Base-by-base conservation (phyloP, 768 basidiomycete genomes). In the Nidula microcarpa region DNA sequence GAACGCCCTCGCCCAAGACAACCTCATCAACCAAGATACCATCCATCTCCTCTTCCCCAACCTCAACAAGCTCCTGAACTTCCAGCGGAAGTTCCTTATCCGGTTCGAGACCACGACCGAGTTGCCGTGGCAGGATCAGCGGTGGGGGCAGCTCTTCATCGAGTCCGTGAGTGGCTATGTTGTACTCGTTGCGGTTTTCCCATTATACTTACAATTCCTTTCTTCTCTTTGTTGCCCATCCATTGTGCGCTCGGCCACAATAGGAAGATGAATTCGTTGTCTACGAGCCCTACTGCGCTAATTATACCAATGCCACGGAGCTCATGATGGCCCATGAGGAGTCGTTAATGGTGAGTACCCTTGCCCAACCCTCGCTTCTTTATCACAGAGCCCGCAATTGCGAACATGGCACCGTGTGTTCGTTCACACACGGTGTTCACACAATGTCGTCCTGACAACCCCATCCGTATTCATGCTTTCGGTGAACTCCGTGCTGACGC, bases 211-310 rank as follows among this genome's bases (percentile, higher is more conserved):
- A 46, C 44, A n/a, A 60, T 67, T 55, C 59, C 53, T 65, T 62
- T 59, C 56, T 56, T 56, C 52, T 52, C 53, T 60, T 57, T 56
- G 50, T 18, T 52, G 46, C 52, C 52, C 50, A 51, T 57, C 47
- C 16, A 55, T 48, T 44, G 23, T 30, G 23, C 14, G 55, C 66
- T 64, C 53, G 72, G 67, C 74, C 52, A 78, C 76, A 81, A 81
- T 77, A 98, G 91, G 96, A 99, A 79, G 84, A 93, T 53, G 94
- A 95, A 62, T 98, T 99, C 62, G 82, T 85, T 33, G 92, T 94
- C 35, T 99, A 99, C 69, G 94, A 97, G 65, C 94, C 96, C 7
- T 99, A 97, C 69, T 98, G 94, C 71, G 92, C 91, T 50, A 96
- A 97, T 70, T 94, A 94, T 72, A 89, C 87, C 32, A 86, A 84